Conservation (phyloP, 2,329 filamentous ascomycete species). For the Metarhizium album region DNA sequence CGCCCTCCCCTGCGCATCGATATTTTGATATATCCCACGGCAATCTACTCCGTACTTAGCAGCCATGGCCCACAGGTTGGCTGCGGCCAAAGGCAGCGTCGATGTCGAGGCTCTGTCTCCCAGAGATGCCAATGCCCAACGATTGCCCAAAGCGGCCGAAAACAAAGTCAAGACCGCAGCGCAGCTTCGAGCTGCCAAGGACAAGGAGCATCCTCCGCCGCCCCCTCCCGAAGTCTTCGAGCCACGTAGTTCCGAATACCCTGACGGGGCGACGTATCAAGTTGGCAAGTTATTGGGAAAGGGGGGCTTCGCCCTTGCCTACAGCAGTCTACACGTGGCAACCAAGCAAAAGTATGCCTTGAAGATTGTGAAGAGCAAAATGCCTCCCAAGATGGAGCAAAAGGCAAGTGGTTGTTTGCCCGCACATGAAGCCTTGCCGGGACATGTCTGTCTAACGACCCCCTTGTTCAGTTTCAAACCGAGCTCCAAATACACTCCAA, state of each 20-base stretch:
- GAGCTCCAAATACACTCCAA: constrained; percentile 98
- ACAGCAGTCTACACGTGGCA: constrained; percentile 57
- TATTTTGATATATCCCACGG: not conserved
- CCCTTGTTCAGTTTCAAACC: constrained; percentile 47
- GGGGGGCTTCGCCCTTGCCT: constrained; percentile 75
- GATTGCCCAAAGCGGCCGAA: constrained; percentile 36
- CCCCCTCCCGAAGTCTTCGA: constrained; percentile 50
- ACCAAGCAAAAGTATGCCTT: constrained; percentile 60
- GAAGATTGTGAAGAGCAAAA: constrained; percentile 75
- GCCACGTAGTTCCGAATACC: constrained; percentile 57
- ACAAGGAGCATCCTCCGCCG: constrained; percentile 56
- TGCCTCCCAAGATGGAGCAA: constrained; percentile 75
- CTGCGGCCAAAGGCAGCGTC: constrained; percentile 33
- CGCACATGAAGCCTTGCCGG: not conserved
- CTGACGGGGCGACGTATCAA: constrained; percentile 60
- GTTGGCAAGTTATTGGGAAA: constrained; percentile 67
- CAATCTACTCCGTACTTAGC: constrained; percentile 4
- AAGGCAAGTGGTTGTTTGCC: constrained; percentile 46
- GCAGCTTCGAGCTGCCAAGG: constrained; percentile 45
- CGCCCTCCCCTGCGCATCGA: not conserved
- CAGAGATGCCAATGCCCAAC: constrained; percentile 52
- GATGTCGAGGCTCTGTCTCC: constrained; percentile 55
- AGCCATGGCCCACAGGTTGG: constrained; percentile 38
- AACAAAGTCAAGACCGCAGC: constrained; percentile 41
- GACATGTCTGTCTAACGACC: not conserved